These are phyloP conservation scores for Populus hybrid DNA, from an alignment of 441 rosid genomes.

Conservation along the genomic window DNA sequence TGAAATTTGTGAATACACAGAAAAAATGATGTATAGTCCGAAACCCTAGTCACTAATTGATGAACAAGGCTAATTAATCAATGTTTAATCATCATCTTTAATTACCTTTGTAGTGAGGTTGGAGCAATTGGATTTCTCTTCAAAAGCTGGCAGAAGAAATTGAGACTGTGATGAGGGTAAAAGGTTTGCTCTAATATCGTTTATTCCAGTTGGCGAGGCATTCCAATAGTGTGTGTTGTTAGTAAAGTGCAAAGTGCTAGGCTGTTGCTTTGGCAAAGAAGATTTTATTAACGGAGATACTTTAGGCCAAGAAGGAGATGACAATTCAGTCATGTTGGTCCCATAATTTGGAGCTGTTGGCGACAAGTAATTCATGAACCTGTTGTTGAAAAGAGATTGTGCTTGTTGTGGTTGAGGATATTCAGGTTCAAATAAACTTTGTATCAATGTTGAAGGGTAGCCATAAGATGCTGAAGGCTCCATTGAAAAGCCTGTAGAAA, in stretches of 20 bases:
- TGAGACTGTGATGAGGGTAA: conserved; percentile 37
- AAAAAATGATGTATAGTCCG: neutral
- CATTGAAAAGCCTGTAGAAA: conserved; percentile 23
- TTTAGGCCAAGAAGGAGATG: conserved; percentile 40
- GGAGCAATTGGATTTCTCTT: conserved; percentile 33
- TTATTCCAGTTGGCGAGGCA: conserved; percentile 35
- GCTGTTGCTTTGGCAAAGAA: conserved; percentile 34
- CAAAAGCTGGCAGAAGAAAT: conserved; percentile 25
- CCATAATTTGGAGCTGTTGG: conserved; percentile 24
- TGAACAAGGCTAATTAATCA: neutral
- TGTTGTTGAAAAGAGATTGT: neutral
- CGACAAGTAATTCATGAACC: conserved; percentile 25
- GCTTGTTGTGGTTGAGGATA: neutral
- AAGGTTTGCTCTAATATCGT: conserved; percentile 28
- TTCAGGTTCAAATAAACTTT: neutral
- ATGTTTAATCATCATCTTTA: conserved; percentile 31
- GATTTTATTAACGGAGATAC: conserved; percentile 32
- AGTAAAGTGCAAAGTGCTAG: conserved; percentile 39
- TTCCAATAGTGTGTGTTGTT: conserved; percentile 53
- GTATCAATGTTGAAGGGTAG: conserved; percentile 38
- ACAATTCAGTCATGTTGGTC: conserved; percentile 24
- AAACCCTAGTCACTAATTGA: conserved; percentile 6
- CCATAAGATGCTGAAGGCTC: conserved; percentile 39
- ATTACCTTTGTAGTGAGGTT: conserved; percentile 6
- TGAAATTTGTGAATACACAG: conserved; percentile 12